A percentile compares a stretch with the other conserved stretches of the same genome.
These are phyloP conservation scores for Raddia distichophylla DNA, from an alignment of 176 grass and related monocot species.

Conservation along the genomic window DNA sequence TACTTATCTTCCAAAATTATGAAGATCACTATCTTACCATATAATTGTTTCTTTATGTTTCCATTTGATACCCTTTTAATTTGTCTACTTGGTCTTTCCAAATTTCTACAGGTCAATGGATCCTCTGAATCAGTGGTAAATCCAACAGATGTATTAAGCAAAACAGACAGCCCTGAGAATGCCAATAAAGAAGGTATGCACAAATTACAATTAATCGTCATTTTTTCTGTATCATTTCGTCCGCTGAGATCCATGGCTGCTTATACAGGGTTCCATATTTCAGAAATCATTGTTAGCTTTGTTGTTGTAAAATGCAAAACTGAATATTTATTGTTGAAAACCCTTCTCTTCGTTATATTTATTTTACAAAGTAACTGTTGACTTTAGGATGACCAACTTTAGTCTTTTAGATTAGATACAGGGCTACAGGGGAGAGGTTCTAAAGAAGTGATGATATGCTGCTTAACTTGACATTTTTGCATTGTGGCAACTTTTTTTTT, in stretches of 20 bases:
- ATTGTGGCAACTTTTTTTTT: conserved; percentile 1
- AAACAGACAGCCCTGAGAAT: conserved; percentile 37
- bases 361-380: background rate
- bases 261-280: background rate
- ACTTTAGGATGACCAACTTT: background rate
- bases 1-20: background rate
- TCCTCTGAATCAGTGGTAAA: conserved; percentile 41
- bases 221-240: background rate
- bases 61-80: conserved; percentile 19
- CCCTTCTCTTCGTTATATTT: background rate
- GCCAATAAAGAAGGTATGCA: conserved; percentile 58
- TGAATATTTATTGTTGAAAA: background rate
- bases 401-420: background rate
- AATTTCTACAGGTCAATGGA: conserved; percentile 44
- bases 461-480: background rate
- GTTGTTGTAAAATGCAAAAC: background rate
- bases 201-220: background rate
- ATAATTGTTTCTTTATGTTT: conserved; percentile 25
- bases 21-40: background rate
- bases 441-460: background rate
- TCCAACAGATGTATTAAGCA: conserved; percentile 66
- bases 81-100: conserved; percentile 21
- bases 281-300: background rate
- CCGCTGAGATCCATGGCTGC: conserved; percentile 1
- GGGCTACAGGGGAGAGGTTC: background rate